Evolutionary conservation across 2,329 filamentous ascomycete genomes (phyloP).

Genomic region (Diaporthe velutina): DNA sequence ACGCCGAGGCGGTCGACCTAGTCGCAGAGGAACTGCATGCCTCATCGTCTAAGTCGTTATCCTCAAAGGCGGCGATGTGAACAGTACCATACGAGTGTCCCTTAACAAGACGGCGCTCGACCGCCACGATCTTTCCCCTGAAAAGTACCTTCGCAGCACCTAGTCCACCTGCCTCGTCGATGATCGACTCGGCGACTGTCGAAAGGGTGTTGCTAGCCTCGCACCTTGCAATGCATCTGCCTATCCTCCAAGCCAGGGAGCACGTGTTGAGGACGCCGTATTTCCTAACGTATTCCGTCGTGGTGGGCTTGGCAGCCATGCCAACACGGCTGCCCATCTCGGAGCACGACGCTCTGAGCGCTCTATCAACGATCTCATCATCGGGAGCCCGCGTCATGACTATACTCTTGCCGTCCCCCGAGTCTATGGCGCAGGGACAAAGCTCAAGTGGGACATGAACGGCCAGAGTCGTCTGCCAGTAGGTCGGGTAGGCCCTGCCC

Average conservation of each 20-base stretch:
- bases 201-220: constrained; percentile 57
- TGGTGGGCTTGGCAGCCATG: constrained; percentile 49
- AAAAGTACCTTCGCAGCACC: constrained; percentile 62
- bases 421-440: constrained; percentile 59
- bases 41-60: constrained; percentile 42
- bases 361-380: constrained; percentile 56
- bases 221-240: constrained; percentile 58
- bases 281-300: constrained; percentile 48
- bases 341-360: constrained; percentile 54
- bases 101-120: constrained; percentile 62
- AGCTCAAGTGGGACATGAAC: constrained; percentile 55
- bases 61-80: constrained; percentile 44
- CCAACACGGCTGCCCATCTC: constrained; percentile 57
- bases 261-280: constrained; percentile 52
- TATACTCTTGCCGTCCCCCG: constrained; percentile 58
- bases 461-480: constrained; percentile 52
- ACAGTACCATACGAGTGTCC: constrained; percentile 61
- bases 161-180: constrained; percentile 61
- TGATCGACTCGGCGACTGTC: constrained; percentile 60
- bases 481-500: constrained; percentile 48
- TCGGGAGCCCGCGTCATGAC: constrained; percentile 56
- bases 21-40: constrained; percentile 9
- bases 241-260: constrained; percentile 60
- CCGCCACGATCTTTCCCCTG: constrained; percentile 65
- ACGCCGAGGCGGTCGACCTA: constrained; percentile 32